Base-by-base conservation (phyloP, 1,284 basidiomycete species). In the Rhodotorula sp. region DNA sequence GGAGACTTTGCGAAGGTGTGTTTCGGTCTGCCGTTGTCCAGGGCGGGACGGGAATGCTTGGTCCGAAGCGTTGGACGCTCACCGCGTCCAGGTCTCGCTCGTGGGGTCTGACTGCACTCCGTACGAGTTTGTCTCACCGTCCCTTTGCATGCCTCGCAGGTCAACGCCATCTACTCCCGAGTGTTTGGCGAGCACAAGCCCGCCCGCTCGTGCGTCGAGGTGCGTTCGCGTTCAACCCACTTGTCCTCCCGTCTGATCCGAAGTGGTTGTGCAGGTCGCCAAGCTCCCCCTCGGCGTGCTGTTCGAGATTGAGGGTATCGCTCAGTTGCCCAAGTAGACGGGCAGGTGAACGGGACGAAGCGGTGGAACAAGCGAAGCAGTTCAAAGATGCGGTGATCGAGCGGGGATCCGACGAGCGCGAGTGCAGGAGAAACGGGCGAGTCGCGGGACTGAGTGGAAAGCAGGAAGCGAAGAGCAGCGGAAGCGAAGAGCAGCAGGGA, bases 141-240 rank as follows among this genome's bases (percentile, higher is more conserved):
- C 52, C 10, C 7, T 9, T 11, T 11, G 15, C 30, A 8, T n/a
- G 9, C 7, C 4, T 5, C 17, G 19, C 62, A 72, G 73, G 63
- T 74, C 67, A 75, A 75, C 74, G 70, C 64, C 24, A 61, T 75
- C 63, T 75, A 75, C 62, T 34, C 74, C 11, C 61, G 62, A 39
- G 51, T 70, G 81, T 95, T 94, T 79, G 91, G 90, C n/a, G 84
- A 87, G 62, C 90, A 94, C 84, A 94, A 92, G 82, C 95, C 95
- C 59, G 92, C 95, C 2, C 85, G 95, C 71, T 94, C 92, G 29
- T 89, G 90, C 62, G 91, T 95, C 61, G 90, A 92, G 84, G 92
- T 89, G 32, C 32, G 68, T 53, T n/a, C n/a, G 9, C 19, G 2
- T n/a, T n/a, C n/a, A n/a, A n/a, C n/a, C n/a, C n/a, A n/a, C n/a